These are phyloP conservation scores for Rosa hybrid DNA, from an alignment of 331 rosid genomes.

Conservation along the genomic window DNA sequence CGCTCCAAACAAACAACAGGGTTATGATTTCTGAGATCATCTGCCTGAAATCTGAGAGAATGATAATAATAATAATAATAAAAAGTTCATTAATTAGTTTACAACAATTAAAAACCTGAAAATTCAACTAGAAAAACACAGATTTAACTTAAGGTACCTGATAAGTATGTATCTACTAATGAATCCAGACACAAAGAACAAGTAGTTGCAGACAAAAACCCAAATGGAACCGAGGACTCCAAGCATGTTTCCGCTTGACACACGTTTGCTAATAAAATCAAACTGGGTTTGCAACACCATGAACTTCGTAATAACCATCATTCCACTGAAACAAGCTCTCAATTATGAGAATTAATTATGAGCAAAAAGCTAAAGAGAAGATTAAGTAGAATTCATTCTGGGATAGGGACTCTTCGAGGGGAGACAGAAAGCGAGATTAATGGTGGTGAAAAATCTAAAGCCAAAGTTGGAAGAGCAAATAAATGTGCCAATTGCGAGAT, in stretches of 20 bases:
- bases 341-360: conserved; percentile 26
- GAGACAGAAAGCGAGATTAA: conserved; percentile 33
- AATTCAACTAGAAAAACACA: not conserved
- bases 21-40: conserved; percentile 18
- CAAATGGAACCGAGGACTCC: conserved; percentile 37
- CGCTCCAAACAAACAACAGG: not conserved
- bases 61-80: not conserved
- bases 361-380: conserved; percentile 18
- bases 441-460: conserved; percentile 21
- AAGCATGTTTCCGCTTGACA: conserved; percentile 42
- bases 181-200: conserved; percentile 39
- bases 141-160: conserved; percentile 42
- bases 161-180: conserved; percentile 33
- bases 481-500: conserved; percentile 26
- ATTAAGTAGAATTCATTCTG: conserved; percentile 19
- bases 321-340: conserved; percentile 20
- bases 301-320: conserved; percentile 44
- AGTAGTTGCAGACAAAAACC: conserved; percentile 33
- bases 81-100: not conserved
- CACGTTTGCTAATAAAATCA: conserved; percentile 28
- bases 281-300: conserved; percentile 32
- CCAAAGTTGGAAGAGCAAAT: conserved; percentile 6
- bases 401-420: conserved; percentile 39
- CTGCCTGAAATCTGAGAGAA: conserved; percentile 44
- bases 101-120: not conserved